phyloP scores from a whole-genome alignment of 257 asterid species.

The Lavandula angustifolia region DNA sequence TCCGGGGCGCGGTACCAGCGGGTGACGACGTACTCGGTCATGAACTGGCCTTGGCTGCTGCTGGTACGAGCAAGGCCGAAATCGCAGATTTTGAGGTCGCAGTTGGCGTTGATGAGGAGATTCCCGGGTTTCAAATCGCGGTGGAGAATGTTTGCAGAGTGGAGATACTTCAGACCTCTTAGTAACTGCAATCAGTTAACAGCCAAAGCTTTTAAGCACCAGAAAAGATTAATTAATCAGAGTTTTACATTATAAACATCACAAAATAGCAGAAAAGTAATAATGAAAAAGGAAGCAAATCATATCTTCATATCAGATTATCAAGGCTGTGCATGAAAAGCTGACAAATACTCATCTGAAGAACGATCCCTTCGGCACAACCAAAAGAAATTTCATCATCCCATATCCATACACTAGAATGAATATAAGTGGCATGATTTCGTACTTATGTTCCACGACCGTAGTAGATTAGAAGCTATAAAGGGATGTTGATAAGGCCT shows the following conservation, averaged over 20 bases:
- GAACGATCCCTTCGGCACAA: constrained; percentile 13
- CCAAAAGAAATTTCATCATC: constrained; percentile 4
- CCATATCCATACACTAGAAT: neutral
- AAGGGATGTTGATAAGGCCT: neutral
- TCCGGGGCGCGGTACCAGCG: constrained; percentile 75
- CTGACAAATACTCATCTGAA: neutral
- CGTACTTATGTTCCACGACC: neutral
- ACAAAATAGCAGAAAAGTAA: neutral
- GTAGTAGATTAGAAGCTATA: constrained; percentile 5
- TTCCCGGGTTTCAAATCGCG: constrained; percentile 71
- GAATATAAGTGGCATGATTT: constrained; percentile 10
- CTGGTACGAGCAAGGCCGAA: constrained; percentile 67
- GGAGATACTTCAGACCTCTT: constrained; percentile 63
- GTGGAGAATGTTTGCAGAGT: constrained; percentile 66
- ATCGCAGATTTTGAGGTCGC: constrained; percentile 62
- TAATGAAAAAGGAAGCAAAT: neutral
- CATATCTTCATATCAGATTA: constrained; percentile 9
- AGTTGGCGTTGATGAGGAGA: constrained; percentile 60
- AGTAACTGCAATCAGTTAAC: constrained; percentile 45
- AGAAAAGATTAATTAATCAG: too few species aligned
- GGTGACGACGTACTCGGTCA: constrained; percentile 68
- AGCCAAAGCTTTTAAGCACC: too few species aligned
- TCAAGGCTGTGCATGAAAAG: constrained; percentile 13
- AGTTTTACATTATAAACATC: neutral
- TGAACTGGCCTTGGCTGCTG: constrained; percentile 55